Evolutionary conservation across 225 moss, liverwort and hornwort genomes (phyloP).

Genomic region (Pleurozium schreberi): DNA sequence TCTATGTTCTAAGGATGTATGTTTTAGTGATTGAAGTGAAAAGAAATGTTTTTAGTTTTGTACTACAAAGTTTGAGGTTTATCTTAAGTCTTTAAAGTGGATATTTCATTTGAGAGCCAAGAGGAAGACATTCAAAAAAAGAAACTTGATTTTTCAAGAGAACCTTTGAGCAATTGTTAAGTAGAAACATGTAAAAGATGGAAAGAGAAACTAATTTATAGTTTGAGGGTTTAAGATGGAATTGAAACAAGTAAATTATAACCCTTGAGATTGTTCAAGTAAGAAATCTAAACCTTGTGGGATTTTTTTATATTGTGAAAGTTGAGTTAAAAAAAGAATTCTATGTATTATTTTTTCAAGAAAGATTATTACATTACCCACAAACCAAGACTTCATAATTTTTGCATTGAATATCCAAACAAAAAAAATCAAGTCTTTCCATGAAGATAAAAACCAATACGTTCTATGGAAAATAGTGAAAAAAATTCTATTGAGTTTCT

Average conservation of each 20-base stretch:
- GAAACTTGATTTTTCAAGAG: background rate
- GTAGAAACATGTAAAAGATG: background rate
- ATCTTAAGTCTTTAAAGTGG: background rate
- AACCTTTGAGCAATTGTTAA: background rate
- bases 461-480: fast-evolving
- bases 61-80: background rate
- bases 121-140: background rate
- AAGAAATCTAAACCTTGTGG: background rate
- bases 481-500: background rate
- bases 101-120: background rate
- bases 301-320: background rate
- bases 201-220: background rate
- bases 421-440: too few species aligned
- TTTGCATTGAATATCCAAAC: background rate
- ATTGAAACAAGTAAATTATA: background rate
- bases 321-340: background rate
- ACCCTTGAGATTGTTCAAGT: background rate
- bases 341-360: too few species aligned
- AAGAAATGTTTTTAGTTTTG: background rate
- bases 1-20: too few species aligned
- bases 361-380: fast-evolving
- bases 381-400: background rate
- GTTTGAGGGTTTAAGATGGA: background rate
- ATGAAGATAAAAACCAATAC: background rate
- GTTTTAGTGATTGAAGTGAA: background rate